phyloP scores from a whole-genome alignment of 371 early-diverging fungal species.

The Apophysomyces trapeziformis region DNA sequence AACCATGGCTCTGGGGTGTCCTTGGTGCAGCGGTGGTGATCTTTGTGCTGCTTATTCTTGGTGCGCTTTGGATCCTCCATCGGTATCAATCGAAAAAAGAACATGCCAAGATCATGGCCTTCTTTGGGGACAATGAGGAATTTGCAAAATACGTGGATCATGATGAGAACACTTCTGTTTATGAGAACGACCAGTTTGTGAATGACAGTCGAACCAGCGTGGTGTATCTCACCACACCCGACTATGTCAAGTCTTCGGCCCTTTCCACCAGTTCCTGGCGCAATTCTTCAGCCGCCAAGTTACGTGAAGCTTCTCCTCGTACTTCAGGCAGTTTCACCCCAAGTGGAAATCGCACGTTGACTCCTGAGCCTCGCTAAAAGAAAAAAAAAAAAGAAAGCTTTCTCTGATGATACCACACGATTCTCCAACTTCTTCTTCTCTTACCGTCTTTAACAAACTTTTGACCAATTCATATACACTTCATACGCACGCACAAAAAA shows the following conservation, averaged over 20 bases:
- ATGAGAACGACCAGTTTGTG: background rate
- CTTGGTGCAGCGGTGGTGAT: conserved; percentile 36
- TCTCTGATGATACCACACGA: too few species aligned
- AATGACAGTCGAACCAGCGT: conserved; percentile 30
- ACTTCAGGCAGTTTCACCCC: background rate
- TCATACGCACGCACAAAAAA: too few species aligned
- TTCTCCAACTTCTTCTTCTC: background rate
- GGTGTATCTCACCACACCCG: conserved; percentile 43
- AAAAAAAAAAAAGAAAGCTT: too few species aligned
- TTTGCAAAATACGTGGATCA: conserved; percentile 40
- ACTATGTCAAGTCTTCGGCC: conserved; percentile 39
- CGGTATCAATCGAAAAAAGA: conserved; percentile 52
- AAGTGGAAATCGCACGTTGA: conserved; percentile 1
- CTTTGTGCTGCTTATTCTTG: conserved; percentile 38
- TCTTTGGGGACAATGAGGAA: conserved; percentile 51
- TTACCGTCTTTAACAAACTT: background rate
- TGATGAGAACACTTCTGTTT: background rate
- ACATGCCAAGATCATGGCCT: conserved; percentile 41
- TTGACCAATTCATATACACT: background rate
- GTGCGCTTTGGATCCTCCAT: conserved; percentile 46
- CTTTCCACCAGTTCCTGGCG: conserved; percentile 32
- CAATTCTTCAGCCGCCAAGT: conserved; percentile 17
- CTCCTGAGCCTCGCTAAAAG: conserved; percentile 2
- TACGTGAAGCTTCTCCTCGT: conserved; percentile 7
- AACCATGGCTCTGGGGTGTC: conserved; percentile 49